phyloP scores from a whole-genome alignment of 2,329 filamentous ascomycete species.

The Paecilomyces sp. region DNA sequence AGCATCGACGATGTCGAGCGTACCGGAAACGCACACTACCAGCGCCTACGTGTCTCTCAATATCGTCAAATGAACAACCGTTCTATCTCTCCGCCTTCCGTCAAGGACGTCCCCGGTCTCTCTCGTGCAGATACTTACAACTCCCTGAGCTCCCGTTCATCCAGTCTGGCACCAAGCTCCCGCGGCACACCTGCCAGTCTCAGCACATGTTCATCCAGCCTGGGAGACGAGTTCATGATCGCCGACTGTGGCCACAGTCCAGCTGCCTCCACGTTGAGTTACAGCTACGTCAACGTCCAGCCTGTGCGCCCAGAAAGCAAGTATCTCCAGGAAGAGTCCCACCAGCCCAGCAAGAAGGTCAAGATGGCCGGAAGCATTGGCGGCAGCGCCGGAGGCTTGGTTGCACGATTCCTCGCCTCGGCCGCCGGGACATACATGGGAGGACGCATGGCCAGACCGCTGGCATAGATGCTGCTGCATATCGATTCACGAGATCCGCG shows the following conservation, averaged over 20 bases:
- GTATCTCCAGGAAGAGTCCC: constrained; percentile 15
- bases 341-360: constrained; percentile 35
- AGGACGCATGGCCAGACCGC: constrained; percentile 25
- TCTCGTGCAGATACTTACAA: constrained; percentile 34
- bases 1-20: constrained; percentile 24
- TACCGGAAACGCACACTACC: constrained; percentile 25
- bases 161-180: constrained; percentile 36
- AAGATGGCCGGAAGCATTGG: constrained; percentile 22
- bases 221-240: constrained; percentile 26
- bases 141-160: constrained; percentile 36
- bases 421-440: constrained; percentile 36
- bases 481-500: neutral
- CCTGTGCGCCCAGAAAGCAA: constrained; percentile 24
- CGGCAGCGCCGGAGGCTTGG: constrained; percentile 26
- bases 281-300: constrained; percentile 28
- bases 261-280: constrained; percentile 19
- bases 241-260: constrained; percentile 27
- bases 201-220: constrained; percentile 29
- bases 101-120: constrained; percentile 36
- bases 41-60: constrained; percentile 26
- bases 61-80: constrained; percentile 22
- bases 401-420: constrained; percentile 37
- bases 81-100: constrained; percentile 37
- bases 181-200: constrained; percentile 37
- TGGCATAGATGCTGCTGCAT: constrained; percentile 8